Percentiles rank a stretch among this genome's conserved stretches.
Evolutionary conservation across 257 asterid genomes (phyloP).

Genomic region (Phtheirospermum japonicum): DNA sequence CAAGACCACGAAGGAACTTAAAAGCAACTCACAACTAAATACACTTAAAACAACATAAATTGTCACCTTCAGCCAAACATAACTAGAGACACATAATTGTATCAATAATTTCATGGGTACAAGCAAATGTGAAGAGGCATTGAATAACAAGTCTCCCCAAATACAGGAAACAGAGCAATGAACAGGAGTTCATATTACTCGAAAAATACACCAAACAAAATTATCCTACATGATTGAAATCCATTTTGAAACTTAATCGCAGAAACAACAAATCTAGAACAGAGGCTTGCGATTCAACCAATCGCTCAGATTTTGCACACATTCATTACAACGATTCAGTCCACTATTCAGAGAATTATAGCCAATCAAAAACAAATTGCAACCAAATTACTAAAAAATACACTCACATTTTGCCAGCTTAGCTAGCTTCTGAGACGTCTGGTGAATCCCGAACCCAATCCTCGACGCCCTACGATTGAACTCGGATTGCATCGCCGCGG

Average conservation of each 20-base stretch:
- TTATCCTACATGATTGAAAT: slow-evolving; percentile 13
- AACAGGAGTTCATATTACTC: neutral
- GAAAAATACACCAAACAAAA: neutral
- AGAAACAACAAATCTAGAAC: neutral
- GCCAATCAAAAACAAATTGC: slow-evolving; percentile 2
- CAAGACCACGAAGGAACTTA: slow-evolving; percentile 1
- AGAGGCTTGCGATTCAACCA: slow-evolving; percentile 8
- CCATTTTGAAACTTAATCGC: neutral
- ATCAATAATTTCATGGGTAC: no score
- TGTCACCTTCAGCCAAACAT: no score
- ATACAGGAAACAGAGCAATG: no score
- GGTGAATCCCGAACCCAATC: slow-evolving; percentile 84
- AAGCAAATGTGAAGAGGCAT: no score
- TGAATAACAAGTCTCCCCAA: neutral
- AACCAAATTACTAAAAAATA: neutral
- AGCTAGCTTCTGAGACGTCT: slow-evolving; percentile 87
- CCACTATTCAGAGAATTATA: neutral
- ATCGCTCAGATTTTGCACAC: slow-evolving; percentile 1
- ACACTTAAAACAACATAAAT: neutral
- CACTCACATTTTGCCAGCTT: slow-evolving; percentile 81
- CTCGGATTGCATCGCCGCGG: slow-evolving; percentile 80
- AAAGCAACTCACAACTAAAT: neutral
- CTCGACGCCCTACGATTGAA: slow-evolving; percentile 82
- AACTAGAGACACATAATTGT: neutral
- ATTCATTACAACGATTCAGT: neutral